Conservation (phyloP, 805 yeast species). For the Kurtzmaniella cleridarum region DNA sequence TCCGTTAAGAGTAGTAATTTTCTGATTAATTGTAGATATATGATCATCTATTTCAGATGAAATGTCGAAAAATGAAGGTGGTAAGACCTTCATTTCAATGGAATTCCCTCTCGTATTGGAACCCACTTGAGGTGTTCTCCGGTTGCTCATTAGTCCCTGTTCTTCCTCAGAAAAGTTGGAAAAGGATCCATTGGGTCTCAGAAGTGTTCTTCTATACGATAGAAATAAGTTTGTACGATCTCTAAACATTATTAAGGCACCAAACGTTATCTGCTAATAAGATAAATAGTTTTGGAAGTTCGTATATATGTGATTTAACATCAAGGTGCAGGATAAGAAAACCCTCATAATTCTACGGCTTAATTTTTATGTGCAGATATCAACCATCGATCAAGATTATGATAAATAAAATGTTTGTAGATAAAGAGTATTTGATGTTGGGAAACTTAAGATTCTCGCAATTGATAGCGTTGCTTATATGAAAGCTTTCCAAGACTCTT, state of each 20-base stretch:
- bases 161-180: constrained; percentile 45
- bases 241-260: constrained; percentile 57
- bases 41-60: constrained; percentile 66
- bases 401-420: no score
- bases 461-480: no score
- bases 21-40: constrained; percentile 45
- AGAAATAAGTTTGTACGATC: constrained; percentile 90
- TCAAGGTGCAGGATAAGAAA: no score
- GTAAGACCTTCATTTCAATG: constrained; percentile 60
- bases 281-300: neutral
- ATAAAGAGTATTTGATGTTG: no score
- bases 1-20: constrained; percentile 56
- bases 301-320: neutral
- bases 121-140: constrained; percentile 8
- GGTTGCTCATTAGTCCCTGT: constrained; percentile 47
- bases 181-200: constrained; percentile 41
- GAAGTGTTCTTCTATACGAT: constrained; percentile 85
- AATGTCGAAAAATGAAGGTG: constrained; percentile 75
- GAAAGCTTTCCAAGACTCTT: no score
- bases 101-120: constrained; percentile 13
- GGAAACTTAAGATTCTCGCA: no score
- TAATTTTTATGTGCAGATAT: no score
- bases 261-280: no score
- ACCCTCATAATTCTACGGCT: no score
- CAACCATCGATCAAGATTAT: no score